Evolutionary conservation across 345 rosid species (phyloP).

Genomic region (Firmiana major): DNA sequence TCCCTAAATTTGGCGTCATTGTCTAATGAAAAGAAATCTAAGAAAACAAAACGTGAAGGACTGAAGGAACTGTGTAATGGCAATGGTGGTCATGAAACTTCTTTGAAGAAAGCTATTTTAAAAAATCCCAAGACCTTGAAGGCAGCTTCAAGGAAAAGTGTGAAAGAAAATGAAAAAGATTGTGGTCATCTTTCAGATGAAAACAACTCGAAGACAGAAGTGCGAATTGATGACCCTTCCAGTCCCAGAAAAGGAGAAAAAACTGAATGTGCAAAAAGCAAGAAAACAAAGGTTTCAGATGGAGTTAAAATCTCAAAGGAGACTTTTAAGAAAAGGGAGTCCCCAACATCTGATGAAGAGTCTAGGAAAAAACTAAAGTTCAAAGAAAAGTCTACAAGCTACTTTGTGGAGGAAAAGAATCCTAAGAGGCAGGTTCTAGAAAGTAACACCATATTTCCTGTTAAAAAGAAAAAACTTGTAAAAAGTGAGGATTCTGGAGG

Average conservation of each 20-base stretch:
- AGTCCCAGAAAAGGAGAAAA: neutral
- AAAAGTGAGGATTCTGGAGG: constrained; percentile 2
- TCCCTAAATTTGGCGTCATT: constrained; percentile 10
- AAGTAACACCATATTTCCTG: neutral
- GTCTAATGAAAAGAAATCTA: constrained; percentile 26
- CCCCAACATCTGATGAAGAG: neutral
- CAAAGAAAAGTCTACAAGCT: neutral
- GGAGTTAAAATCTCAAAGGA: constrained; percentile 8
- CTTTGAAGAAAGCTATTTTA: constrained; percentile 13
- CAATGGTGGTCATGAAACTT: constrained; percentile 21
- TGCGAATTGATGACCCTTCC: neutral
- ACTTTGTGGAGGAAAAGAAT: neutral
- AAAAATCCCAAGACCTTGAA: constrained; percentile 24
- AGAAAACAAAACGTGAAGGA: constrained; percentile 39
- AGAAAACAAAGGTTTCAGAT: constrained; percentile 1
- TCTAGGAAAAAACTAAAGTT: neutral
- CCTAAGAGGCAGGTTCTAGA: neutral
- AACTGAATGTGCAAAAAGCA: neutral
- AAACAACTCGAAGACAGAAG: neutral
- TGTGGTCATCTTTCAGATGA: neutral
- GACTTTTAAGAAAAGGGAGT: neutral
- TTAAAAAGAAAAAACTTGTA: neutral
- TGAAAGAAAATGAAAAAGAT: constrained; percentile 12
- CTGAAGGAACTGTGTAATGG: constrained; percentile 35
- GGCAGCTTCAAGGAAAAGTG: constrained; percentile 18